A percentile compares a stretch with the other conserved stretches of the same genome.
Evolutionary conservation across 495 filamentous ascomycete species (phyloP).

Genomic region (Entonaema liquescens): DNA sequence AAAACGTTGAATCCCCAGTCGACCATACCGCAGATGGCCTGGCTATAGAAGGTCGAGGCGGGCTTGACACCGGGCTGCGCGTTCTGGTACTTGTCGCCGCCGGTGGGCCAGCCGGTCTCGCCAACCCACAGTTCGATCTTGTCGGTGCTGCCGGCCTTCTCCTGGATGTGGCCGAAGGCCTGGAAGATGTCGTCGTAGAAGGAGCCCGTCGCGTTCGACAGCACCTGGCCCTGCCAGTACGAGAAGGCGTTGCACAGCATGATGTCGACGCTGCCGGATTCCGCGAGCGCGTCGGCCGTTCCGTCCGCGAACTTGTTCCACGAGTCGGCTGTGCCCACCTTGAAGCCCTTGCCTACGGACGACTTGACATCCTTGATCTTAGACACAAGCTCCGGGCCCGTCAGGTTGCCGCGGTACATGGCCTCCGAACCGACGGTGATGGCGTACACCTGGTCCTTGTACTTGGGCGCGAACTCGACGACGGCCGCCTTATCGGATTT

Average conservation of each 20-base stretch:
- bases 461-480: slow-evolving; percentile 53
- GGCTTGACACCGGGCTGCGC: slow-evolving; percentile 69
- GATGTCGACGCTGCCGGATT: slow-evolving; percentile 65
- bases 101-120: slow-evolving; percentile 70
- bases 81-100: slow-evolving; percentile 69
- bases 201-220: slow-evolving; percentile 69
- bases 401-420: slow-evolving; percentile 78
- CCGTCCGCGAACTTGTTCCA: slow-evolving; percentile 85
- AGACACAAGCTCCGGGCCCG: slow-evolving; percentile 65
- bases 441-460: slow-evolving; percentile 70
- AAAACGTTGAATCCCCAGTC: slow-evolving; percentile 80
- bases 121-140: slow-evolving; percentile 76
- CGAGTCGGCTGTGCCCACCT: slow-evolving; percentile 79
- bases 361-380: slow-evolving; percentile 70
- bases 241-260: slow-evolving; percentile 83
- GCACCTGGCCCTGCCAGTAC: slow-evolving; percentile 79
- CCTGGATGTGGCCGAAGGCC: slow-evolving; percentile 74
- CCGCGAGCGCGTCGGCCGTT: slow-evolving; percentile 72
- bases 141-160: slow-evolving; percentile 61
- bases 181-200: slow-evolving; percentile 80
- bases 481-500: slow-evolving; percentile 68
- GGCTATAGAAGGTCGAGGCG: slow-evolving; percentile 69
- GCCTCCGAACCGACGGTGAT: slow-evolving; percentile 83
- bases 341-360: slow-evolving; percentile 58
- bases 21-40: slow-evolving; percentile 74